A percentile compares a stretch with the other conserved stretches of the same genome.
phyloP scores from a whole-genome alignment of 495 filamentous ascomycete species.

The Talaromyces ruber region DNA sequence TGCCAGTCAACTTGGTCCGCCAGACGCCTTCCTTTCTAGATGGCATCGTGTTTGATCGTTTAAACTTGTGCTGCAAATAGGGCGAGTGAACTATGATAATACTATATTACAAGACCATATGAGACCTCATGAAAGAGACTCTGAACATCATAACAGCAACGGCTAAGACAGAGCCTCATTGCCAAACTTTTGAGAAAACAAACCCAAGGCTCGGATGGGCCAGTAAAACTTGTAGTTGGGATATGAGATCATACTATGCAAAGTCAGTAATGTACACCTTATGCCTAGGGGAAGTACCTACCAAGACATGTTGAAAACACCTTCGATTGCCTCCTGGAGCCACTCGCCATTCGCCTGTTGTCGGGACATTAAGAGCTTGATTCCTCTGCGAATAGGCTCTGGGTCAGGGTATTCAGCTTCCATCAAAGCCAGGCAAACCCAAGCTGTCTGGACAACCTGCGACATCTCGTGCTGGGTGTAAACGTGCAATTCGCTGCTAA shows the following conservation, averaged over 20 bases:
- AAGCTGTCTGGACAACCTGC: slow-evolving; percentile 90
- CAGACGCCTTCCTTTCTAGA: too few species aligned
- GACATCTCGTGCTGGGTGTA: slow-evolving; percentile 55
- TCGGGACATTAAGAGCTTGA: slow-evolving; percentile 75
- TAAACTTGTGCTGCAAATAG: too few species aligned
- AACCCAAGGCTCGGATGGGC: slow-evolving; percentile 84
- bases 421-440: slow-evolving; percentile 79
- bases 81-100: neutral
- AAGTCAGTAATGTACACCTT: slow-evolving; percentile 67
- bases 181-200: slow-evolving; percentile 73
- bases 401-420: slow-evolving; percentile 75
- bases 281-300: slow-evolving; percentile 42
- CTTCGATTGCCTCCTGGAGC: slow-evolving; percentile 92
- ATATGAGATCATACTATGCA: slow-evolving; percentile 86
- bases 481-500: slow-evolving; percentile 53
- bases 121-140: neutral
- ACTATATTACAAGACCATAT: neutral
- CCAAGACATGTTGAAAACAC: slow-evolving; percentile 98
- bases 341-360: slow-evolving; percentile 88
- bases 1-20: too few species aligned
- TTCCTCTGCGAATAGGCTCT: slow-evolving; percentile 60
- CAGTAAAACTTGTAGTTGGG: slow-evolving; percentile 99
- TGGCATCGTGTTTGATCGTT: too few species aligned
- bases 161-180: slow-evolving; percentile 41
- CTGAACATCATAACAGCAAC: neutral